phyloP scores from a whole-genome alignment of 23 red algal species.

The Gracilaria gracilis region DNA sequence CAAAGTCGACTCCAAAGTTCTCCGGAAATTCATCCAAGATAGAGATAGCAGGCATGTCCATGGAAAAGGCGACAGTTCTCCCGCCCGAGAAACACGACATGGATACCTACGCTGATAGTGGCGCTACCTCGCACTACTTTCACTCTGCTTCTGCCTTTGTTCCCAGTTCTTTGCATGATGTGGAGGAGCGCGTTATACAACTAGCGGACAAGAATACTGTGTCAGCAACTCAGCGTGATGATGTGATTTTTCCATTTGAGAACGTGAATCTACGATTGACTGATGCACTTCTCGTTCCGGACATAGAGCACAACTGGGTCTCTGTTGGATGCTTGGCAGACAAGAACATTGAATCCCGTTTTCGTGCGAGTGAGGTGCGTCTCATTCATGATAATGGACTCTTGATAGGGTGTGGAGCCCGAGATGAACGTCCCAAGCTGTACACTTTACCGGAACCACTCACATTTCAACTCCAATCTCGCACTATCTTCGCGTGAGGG shows the following conservation, averaged over 20 bases:
- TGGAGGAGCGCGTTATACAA: not conserved
- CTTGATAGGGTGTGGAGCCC: not conserved
- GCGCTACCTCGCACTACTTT: not conserved
- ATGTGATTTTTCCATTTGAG: conserved; percentile 31
- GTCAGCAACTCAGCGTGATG: not conserved
- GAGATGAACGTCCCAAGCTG: not conserved
- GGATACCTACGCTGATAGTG: too few relatives aligned
- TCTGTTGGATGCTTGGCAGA: conserved; percentile 22
- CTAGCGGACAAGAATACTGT: conserved; percentile 45
- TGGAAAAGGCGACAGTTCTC: too few relatives aligned
- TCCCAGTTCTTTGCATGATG: not conserved
- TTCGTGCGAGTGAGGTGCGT: conserved; percentile 8
- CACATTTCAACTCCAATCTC: not conserved
- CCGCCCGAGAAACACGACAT: too few relatives aligned
- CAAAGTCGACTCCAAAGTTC: too few relatives aligned
- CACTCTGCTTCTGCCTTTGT: not conserved
- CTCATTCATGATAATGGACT: conserved; percentile 17
- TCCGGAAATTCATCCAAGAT: too few relatives aligned
- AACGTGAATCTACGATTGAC: conserved; percentile 8
- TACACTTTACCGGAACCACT: conserved; percentile 1
- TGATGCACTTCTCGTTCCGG: not conserved
- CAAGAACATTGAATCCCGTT: conserved; percentile 22
- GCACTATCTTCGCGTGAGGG: too few relatives aligned
- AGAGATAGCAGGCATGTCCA: too few relatives aligned
- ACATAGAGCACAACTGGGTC: not conserved